Evolutionary conservation across 768 basidiomycete genomes (phyloP), one percentile per base, ranked within the genome.

Genomic region (Mycena epipterygia): DNA sequence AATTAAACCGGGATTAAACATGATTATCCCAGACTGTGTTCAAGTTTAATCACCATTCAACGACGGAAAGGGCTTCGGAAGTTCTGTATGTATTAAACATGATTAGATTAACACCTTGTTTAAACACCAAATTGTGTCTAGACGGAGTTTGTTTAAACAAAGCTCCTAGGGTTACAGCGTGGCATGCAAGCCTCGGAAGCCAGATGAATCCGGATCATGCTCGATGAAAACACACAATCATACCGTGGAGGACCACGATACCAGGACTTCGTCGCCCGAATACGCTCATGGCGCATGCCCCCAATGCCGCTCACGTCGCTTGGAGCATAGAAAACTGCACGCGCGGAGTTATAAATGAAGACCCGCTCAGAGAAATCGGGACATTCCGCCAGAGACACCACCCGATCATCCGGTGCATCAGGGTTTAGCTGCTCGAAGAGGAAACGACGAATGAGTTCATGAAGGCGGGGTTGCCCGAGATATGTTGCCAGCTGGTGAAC

Each of bases 281-380:
- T 81, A 16, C 64, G 60, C 61, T 81, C 79, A 6, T 67, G 64
- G 23, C 73, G 74, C 80, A 81, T 81, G 0, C 79, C 78, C 16
- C 74, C 72, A 11, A 71, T 48, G 2, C 80, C 77, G n/a, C 65
- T 74, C n/a, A 74, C 27, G 27, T 81, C 75, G 58, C 79, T 81
- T 0, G 80, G 79, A 2, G 80, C 78, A 62, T 75, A 77, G 72
- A 75, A 79, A 0, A 67, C 70, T 11, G 70, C 73, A 1, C 63
- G 59, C 11, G 75, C 75, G 25, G 75, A 75, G 27, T 66, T 67
- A 56, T 68, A 74, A 1, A 72, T 49, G 57, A 39, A 64, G 0
- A 73, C 51, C 3, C 51, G 55, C 27, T 66, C 60, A 2, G 59
- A 25, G 29, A 73, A 72, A 2, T 42, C 53, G 0, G 70, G 66